Evolutionary conservation across 768 basidiomycete genomes (phyloP), one percentile per base, ranked within the genome.

Genomic region (Cubamyces sp.): DNA sequence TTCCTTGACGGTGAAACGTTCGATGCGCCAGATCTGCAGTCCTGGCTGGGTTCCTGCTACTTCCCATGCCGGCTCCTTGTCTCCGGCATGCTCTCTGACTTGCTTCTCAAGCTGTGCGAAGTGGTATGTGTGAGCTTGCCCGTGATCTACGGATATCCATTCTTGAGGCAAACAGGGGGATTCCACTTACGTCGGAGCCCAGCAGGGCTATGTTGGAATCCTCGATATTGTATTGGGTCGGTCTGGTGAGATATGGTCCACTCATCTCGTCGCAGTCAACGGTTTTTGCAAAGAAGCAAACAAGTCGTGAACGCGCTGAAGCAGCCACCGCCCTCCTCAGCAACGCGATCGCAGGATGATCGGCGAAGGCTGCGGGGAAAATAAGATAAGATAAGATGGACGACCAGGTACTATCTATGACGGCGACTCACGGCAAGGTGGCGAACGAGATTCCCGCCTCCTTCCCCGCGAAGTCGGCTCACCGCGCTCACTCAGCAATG

Each of bases 161-260:
- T 18, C 12, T 5, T 0, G 21, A n/a, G 45, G 16, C 45, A 21
- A n/a, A 46, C 18, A 19, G 21, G 21, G 16, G 5, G 23, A 23
- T 23, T 11, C 23, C 9, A 72, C 82, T 66, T 71, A 85, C 84
- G 70, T 87, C 84, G 47, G 84, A 85, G 48, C 86, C 86, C 9
- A 88, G 77, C 42, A 88, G 77, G 18, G 83, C 83, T 46, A 85
- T 86, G 66, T 87, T 86, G 1, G 83, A 82, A 66, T 87, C 84
- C 67, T 84, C 78, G 67, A 88, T 87, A 68, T 84, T 76, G 69
- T 85, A 87, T 25, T 71, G 68, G 3, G 78, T 75, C 4, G 78
- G 77, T 68, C 78, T 82, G 5, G 83, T 83, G 19, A 71, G 55
- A 9, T 41, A 62, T 21, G 40, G 55, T 28, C 34, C 34, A 11